Base-by-base conservation (phyloP, 2,329 filamentous ascomycete genomes). In the Neofusicoccum umdonicola region DNA sequence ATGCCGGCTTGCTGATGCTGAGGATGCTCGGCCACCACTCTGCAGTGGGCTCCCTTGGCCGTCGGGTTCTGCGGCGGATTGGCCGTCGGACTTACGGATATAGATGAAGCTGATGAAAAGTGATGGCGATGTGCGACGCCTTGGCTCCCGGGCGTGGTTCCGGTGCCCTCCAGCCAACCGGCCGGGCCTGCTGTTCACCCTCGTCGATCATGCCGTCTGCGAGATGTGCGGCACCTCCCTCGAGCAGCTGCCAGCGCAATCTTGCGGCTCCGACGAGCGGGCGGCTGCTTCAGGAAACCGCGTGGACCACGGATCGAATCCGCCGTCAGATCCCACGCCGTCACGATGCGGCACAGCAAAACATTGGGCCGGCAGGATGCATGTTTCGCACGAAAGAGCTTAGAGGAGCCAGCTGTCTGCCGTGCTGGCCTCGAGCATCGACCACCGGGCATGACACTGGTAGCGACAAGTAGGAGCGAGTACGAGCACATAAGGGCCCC, bases 341-440 rank as follows among this genome's bases (percentile, higher is more conserved):
- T n/a, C 15, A 22, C 19, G 54, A 34, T 45, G 54, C 41, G 54
- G 41, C 54, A 58, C 54, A 45, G 54, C 50, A 37, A 34, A 35
- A 52, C n/a, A 37, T 19, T 19, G 52, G 39, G 9, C 52, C 37
- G 52, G 39, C 22, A 34, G 39, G 19, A 27, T 47, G 56, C 56
- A 60, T 45, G 56, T 60, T 60, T 60, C 56, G 56, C 41, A 60
- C 56, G 56, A 60, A 60, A 22, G 41, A 60, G 56, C 56, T 37
- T 45, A 58, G 54, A 41, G 31, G n/a, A 58, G 54, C 54, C 39
- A 58, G 31, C 54, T 45, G 22, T 35, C 54, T 17, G 27, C 41
- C 13, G 27, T 34, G 47, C 47, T 51, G 47, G 27, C 47, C 54
- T 37, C 56, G 56, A 60, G 56, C 56, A 47, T 47, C 56, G 54